Evolutionary conservation across 2,329 filamentous ascomycete species (phyloP).

Genomic region (Aspergillus carbonarius): DNA sequence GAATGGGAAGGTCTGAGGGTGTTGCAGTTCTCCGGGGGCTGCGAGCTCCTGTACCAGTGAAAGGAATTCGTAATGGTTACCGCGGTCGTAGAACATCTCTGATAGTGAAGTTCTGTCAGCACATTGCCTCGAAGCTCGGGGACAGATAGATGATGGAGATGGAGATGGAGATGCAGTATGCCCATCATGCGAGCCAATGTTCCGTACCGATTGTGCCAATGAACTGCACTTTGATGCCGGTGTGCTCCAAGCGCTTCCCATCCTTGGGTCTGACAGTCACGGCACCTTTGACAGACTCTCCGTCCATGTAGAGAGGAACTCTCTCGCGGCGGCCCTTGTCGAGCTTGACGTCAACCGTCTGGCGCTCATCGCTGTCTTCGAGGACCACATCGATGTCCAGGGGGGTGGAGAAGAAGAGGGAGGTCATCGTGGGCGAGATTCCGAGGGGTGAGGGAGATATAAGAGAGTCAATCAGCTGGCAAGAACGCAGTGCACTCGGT

Average conservation of each 20-base stretch:
- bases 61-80: constrained; percentile 98
- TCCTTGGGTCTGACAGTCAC: constrained; percentile 96
- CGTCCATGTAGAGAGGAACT: constrained; percentile 94
- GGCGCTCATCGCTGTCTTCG: constrained; percentile 88
- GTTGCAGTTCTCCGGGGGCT: constrained; percentile 94
- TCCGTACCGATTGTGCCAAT: constrained; percentile 88
- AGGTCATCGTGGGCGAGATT: constrained; percentile 67
- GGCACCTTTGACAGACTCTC: constrained; percentile 94
- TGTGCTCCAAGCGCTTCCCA: constrained; percentile 96
- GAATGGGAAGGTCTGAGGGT: constrained; percentile 98
- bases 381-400: constrained; percentile 99
- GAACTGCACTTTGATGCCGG: constrained; percentile 99
- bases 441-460: neutral
- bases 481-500: constrained; percentile 11
- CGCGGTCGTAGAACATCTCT: constrained; percentile 99
- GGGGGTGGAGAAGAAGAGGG: constrained; percentile 97
- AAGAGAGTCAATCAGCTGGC: constrained; percentile 13
- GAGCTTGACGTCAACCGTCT: constrained; percentile 95
- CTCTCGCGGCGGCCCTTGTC: constrained; percentile 98
- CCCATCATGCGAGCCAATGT: constrained; percentile 15
- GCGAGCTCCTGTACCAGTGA: constrained; percentile 95
- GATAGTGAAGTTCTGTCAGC: neutral
- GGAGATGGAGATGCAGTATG: neutral
- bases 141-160: neutral
- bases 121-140: neutral